Evolutionary conservation across 2,329 filamentous ascomycete genomes (phyloP).

Genomic region (Annulohypoxylon truncatum): DNA sequence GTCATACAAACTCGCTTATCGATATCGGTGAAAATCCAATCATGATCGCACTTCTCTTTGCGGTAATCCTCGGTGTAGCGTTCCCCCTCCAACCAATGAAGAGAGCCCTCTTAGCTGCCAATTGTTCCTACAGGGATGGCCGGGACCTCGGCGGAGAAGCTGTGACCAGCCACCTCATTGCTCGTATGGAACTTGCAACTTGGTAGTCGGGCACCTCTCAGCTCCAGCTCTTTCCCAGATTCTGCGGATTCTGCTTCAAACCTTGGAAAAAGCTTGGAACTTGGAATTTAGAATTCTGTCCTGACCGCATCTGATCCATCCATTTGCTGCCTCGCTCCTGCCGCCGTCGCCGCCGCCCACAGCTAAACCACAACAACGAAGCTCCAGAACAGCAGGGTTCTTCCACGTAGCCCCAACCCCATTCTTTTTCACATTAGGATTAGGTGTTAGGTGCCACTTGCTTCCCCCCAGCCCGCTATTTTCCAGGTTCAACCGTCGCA

Average conservation of each 20-base stretch:
- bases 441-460: slow-evolving; percentile 14
- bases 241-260: slow-evolving; percentile 12
- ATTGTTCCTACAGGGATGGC: slow-evolving; percentile 30
- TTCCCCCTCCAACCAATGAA: slow-evolving; percentile 40
- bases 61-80: slow-evolving; percentile 14
- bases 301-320: slow-evolving; percentile 10
- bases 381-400: slow-evolving; percentile 2
- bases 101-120: slow-evolving; percentile 18
- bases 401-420: slow-evolving; percentile 36
- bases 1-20: slow-evolving; percentile 15
- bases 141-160: slow-evolving; percentile 25
- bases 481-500: slow-evolving; percentile 14
- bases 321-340: slow-evolving; percentile 7
- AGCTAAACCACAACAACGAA: not conserved
- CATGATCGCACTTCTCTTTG: not conserved
- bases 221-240: not conserved
- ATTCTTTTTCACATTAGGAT: slow-evolving; percentile 20
- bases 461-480: slow-evolving; percentile 37
- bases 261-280: not conserved
- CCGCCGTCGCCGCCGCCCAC: not conserved
- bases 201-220: slow-evolving; percentile 23
- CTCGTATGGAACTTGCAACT: slow-evolving; percentile 1
- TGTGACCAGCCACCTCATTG: slow-evolving; percentile 38
- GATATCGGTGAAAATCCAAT: slow-evolving; percentile 35
- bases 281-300: not conserved